Base-by-base conservation (phyloP, 139 green algal genomes). In the Monoraphidium neglectum region DNA sequence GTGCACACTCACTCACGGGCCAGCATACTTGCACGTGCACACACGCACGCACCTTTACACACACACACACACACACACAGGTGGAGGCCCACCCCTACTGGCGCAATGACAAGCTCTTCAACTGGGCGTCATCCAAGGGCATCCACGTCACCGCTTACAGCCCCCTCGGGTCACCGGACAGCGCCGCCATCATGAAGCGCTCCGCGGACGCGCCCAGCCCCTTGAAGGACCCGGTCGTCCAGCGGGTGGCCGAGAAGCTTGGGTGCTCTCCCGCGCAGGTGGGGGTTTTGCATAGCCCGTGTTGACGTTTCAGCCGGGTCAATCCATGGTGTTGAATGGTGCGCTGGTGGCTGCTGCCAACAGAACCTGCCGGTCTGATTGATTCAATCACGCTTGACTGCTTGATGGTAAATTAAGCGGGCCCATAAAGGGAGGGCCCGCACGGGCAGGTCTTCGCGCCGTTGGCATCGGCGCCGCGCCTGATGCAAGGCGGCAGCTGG, bases 81-180 rank as follows among this genome's bases (percentile, higher is more conserved):
- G 89, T 98, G 18, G 95, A 99, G 87, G 74, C 89, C 23, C 94
- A 98, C 85, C 95, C 95, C 6, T 97, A 95, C 84, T 96, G 82
- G 68, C 88, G 90, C 68, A 96, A 98, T 47, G 83, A 94, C 59
- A 77, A 79, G 2, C 80, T 98, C n/a, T 40, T 97, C 13, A 32
- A 70, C 16, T 94, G 69, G 40, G 94, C 87, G 78, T 64, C 73
- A 8, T 35, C 47, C 15, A 68, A 85, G 35, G 74, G 77, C 40
- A 91, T 99, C 61, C 95, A 98, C 72, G 82, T 98, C 16, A 97
- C 93, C 1, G 93, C 93, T 4, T 98, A 95, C 87, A 93, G 87
- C 2, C 93, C 95, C 0, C 86, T 98, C 47, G 95, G 94, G 13
- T 92, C 88, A 1, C 90, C 90, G 2, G 93, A 97, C 83, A 93